phyloP scores from a whole-genome alignment of 495 filamentous ascomycete species.

The Penicillium tannophilum region DNA sequence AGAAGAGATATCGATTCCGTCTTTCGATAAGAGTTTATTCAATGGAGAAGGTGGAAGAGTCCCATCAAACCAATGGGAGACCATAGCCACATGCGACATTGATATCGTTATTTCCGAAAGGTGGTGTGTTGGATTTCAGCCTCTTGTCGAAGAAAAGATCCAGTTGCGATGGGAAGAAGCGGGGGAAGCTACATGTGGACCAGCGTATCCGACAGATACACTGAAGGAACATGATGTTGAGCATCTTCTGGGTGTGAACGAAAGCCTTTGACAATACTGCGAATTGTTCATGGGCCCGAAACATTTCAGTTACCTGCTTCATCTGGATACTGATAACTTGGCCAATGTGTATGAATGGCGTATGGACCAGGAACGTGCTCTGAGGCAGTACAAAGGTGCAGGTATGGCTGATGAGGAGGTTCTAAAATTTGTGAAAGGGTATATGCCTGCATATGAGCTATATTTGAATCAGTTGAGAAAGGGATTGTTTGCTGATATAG shows the following conservation, averaged over 20 bases:
- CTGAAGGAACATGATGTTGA: slow-evolving; percentile 19
- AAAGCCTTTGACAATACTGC: slow-evolving; percentile 16
- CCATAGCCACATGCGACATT: slow-evolving; percentile 8
- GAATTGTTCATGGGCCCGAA: slow-evolving; percentile 20
- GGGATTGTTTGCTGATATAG: slow-evolving; percentile 6
- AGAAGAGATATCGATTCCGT: slow-evolving; percentile 15
- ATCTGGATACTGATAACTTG: slow-evolving; percentile 21
- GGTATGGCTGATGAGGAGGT: slow-evolving; percentile 22
- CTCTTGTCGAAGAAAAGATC: slow-evolving; percentile 8
- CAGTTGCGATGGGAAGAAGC: slow-evolving; percentile 9
- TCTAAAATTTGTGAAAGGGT: slow-evolving; percentile 17
- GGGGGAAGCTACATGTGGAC: neutral
- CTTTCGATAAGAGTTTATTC: slow-evolving; percentile 25
- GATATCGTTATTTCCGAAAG: slow-evolving; percentile 24
- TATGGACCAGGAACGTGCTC: slow-evolving; percentile 22
- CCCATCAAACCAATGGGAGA: slow-evolving; percentile 11
- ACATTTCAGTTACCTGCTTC: slow-evolving; percentile 20
- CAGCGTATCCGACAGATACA: slow-evolving; percentile 12
- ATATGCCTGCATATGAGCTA: slow-evolving; percentile 26
- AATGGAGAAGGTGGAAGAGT: slow-evolving; percentile 22
- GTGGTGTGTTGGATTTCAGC: slow-evolving; percentile 25
- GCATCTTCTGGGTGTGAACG: slow-evolving; percentile 15
- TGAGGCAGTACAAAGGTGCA: neutral
- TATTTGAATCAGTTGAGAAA: slow-evolving; percentile 17
- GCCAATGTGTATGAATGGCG: slow-evolving; percentile 24